Base-by-base conservation (phyloP, 2,329 filamentous ascomycete genomes). In the Karstenula rhodostoma region DNA sequence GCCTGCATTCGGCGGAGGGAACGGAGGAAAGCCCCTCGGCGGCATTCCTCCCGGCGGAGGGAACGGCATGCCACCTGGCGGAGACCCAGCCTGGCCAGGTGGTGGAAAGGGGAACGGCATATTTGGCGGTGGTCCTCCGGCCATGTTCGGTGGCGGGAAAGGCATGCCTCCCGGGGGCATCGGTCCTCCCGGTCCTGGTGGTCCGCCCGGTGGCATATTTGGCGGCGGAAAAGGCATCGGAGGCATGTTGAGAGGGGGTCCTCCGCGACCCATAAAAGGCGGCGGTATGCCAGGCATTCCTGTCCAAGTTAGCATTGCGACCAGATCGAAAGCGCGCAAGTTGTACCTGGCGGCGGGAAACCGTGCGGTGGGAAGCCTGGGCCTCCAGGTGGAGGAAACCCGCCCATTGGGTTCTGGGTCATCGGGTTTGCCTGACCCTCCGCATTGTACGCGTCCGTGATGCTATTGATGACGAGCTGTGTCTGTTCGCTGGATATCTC, bases 401-500 rank as follows among this genome's bases (percentile, higher is more conserved):
- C 82, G 12, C 84, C 86, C 65, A 75, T 65, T n/a, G 68, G 71
- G 22, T 64, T 66, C 47, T 77, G 75, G 51, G 94, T 87, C 88
- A 95, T 93, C 54, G 91, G 94, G 79, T 96, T 97, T 63, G 88
- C 88, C 79, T 97, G 93, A 72, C 95, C 95, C 82, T 96, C 95
- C 69, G 93, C 93, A 66, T 92, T 92, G 82, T 99, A 98, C 42
- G 94, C 97, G 46, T 89, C 92, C 44, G 95, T 98, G 80, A 99
- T 99, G 71, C 91, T 94, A 82, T 99, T 95, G 77, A 99, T 99
- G 71, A 99, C 95, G 52, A 91, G 95, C 81, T 99, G 95, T 61
- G 95, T 94, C 83, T 98, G 97, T 82, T 98, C 95, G 80, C 97
- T 94, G 50, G 94, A 95, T 78, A 99, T 98, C 83, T 98, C 92